phyloP scores from a whole-genome alignment of 306 rosid genomes.

The Sechiopsis laciniata region DNA sequence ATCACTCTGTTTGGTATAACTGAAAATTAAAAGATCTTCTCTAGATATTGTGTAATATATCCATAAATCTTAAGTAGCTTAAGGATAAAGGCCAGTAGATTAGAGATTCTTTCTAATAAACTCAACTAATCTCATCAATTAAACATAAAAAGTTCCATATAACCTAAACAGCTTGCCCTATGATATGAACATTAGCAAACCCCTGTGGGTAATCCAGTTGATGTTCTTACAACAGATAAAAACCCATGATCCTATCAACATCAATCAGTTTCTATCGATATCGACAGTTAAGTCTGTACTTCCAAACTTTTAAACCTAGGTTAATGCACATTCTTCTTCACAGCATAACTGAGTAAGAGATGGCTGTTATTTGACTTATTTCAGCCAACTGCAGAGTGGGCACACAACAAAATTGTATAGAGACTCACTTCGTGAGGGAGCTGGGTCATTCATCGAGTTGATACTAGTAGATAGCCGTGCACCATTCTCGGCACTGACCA shows the following conservation, averaged over 20 bases:
- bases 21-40: neutral
- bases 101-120: neutral
- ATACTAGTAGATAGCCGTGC: slow-evolving; percentile 23
- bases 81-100: neutral
- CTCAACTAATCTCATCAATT: neutral
- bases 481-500: slow-evolving; percentile 35
- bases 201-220: neutral
- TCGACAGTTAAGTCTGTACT: neutral
- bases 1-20: neutral
- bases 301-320: too few relatives aligned
- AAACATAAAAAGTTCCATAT: neutral
- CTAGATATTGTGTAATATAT: neutral
- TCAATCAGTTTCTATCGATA: neutral
- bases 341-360: too few relatives aligned
- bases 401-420: neutral
- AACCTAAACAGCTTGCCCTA: too few relatives aligned
- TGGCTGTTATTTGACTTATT: too few relatives aligned
- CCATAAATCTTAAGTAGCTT: neutral
- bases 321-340: too few relatives aligned
- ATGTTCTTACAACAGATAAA: neutral
- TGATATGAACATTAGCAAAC: neutral
- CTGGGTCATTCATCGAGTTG: slow-evolving; percentile 29
- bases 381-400: neutral
- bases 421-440: slow-evolving; percentile 44
- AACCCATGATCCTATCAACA: too few relatives aligned